Conservation (phyloP, 2,329 filamentous ascomycete species). For the Elsinoe fawcettii region DNA sequence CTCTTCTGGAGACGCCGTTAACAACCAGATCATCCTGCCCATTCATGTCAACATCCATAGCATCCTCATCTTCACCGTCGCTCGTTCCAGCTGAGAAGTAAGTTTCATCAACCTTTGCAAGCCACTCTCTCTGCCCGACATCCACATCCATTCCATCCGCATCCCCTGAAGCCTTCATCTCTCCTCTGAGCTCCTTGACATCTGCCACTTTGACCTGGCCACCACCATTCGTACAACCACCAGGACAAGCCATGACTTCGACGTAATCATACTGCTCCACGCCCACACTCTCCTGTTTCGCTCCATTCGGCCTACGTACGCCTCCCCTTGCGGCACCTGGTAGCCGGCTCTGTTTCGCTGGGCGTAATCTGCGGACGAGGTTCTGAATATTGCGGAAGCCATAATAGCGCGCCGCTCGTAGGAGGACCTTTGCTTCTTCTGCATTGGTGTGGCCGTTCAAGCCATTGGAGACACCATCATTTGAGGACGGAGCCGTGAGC, state of each 20-base stretch:
- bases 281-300: conserved; percentile 38
- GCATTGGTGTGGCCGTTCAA: conserved; percentile 19
- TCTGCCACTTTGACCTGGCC: conserved; percentile 92
- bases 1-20: conserved; percentile 52
- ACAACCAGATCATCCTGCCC: conserved; percentile 22
- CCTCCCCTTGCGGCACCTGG: conserved; percentile 61
- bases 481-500: conserved; percentile 45
- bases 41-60: conserved; percentile 14
- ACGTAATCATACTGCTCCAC: conserved; percentile 67
- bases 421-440: conserved; percentile 36
- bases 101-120: conserved; percentile 60
- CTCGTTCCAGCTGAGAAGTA: conserved; percentile 27
- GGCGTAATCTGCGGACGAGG: conserved; percentile 83
- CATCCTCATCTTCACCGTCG: conserved; percentile 22
- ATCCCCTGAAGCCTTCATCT: conserved; percentile 18
- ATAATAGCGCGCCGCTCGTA: conserved; percentile 85
- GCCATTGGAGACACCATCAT: conserved; percentile 24
- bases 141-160: conserved; percentile 29
- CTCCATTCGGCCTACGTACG: conserved; percentile 42
- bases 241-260: conserved; percentile 97
- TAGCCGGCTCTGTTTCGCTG: conserved; percentile 67
- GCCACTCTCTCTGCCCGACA: conserved; percentile 39
- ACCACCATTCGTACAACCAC: conserved; percentile 96
- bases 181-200: conserved; percentile 41
- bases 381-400: conserved; percentile 99